Evolutionary conservation across 352 stramenopile genomes (phyloP).

Genomic region (Pilasporangium apinafurcum): DNA sequence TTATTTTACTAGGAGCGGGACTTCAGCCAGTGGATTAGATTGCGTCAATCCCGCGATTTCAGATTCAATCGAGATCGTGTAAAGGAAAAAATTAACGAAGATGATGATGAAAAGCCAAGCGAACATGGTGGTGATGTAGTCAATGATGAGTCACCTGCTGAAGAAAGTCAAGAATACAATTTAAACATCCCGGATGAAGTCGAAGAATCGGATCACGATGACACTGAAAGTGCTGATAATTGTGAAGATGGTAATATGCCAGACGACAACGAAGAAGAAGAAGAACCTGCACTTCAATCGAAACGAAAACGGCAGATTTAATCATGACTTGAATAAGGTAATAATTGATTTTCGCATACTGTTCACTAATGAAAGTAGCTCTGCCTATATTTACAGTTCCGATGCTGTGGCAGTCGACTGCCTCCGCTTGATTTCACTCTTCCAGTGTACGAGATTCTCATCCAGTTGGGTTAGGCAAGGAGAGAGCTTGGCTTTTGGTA

Average conservation of each 20-base stretch:
- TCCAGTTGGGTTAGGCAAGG: constrained; percentile 69
- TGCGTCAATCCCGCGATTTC: constrained; percentile 46
- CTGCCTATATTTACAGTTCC: background rate
- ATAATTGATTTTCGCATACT: background rate
- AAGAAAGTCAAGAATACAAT: constrained; percentile 5
- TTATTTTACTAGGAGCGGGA: constrained; percentile 16
- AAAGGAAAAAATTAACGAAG: constrained; percentile 12
- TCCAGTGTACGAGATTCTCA: constrained; percentile 60
- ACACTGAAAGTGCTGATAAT: constrained; percentile 9
- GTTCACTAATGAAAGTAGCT: background rate
- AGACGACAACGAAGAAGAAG: constrained; percentile 5
- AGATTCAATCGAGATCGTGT: constrained; percentile 36
- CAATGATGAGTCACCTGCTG: constrained; percentile 2
- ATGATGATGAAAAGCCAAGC: constrained; percentile 9
- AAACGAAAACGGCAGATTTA: background rate
- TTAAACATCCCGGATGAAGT: constrained; percentile 5
- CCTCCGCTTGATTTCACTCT: constrained; percentile 52
- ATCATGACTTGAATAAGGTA: background rate
- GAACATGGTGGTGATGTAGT: constrained; percentile 7
- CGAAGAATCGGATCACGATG: constrained; percentile 2
- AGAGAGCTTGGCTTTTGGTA: constrained; percentile 41
- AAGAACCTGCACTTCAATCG: background rate
- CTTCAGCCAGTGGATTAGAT: constrained; percentile 43
- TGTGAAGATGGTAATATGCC: background rate
- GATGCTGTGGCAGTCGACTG: constrained; percentile 11